Conservation (phyloP, 805 yeast genomes). For the Torulaspora microellipsoides region DNA sequence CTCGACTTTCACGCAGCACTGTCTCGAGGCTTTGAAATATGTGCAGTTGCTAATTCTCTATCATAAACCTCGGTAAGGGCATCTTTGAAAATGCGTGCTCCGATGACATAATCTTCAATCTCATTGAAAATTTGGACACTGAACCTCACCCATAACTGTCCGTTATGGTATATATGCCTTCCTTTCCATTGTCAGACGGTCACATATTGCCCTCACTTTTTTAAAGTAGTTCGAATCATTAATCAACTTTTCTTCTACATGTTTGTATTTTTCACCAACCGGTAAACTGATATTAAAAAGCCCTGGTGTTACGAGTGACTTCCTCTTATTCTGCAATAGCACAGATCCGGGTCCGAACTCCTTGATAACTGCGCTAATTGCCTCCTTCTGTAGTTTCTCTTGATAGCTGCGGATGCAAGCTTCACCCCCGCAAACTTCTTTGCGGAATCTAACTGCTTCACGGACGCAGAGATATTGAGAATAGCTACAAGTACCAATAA, state of each 20-base stretch:
- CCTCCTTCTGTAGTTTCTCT: conserved; percentile 40
- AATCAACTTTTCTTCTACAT: conserved; percentile 13
- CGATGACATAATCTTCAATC: conserved; percentile 47
- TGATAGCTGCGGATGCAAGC: conserved; percentile 47
- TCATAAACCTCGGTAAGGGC: conserved; percentile 27
- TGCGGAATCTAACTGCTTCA: conserved; percentile 51
- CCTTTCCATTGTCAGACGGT: conserved; percentile 23
- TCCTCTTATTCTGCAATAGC: conserved; percentile 25
- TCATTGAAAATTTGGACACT: conserved; percentile 61
- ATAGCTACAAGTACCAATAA: conserved; percentile 47
- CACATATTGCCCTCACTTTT: conserved; percentile 20
- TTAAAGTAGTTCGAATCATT: conserved; percentile 15
- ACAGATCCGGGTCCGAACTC: conserved; percentile 39
- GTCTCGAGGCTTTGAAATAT: too few species aligned
- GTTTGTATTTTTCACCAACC: conserved; percentile 32
- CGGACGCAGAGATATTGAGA: conserved; percentile 41
- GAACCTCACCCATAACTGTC: conserved; percentile 44
- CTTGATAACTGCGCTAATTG: conserved; percentile 38
- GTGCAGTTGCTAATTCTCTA: conserved; percentile 2
- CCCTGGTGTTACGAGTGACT: conserved; percentile 18
- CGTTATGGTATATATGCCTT: conserved; percentile 47
- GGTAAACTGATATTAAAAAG: conserved; percentile 40
- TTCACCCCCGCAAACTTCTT: conserved; percentile 51
- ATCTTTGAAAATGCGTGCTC: conserved; percentile 39
- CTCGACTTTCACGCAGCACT: too few species aligned